These are phyloP conservation scores for Flaveria trinervia DNA, from an alignment of 129 eudicot genomes.

Conservation along the genomic window DNA sequence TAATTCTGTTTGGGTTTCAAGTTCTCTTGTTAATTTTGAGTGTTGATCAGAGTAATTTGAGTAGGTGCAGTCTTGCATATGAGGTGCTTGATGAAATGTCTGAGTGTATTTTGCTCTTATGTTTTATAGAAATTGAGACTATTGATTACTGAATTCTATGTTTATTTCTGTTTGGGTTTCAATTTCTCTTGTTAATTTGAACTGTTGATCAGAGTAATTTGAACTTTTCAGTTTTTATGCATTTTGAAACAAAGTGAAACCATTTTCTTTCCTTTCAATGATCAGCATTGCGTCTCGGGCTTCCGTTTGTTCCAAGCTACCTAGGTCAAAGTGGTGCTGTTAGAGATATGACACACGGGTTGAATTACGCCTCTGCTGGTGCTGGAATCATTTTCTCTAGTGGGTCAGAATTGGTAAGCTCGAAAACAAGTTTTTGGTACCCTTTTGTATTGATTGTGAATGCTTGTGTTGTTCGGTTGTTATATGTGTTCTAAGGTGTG, in stretches of 20 bases:
- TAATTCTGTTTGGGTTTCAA: not conserved
- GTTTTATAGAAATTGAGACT: too few relatives aligned
- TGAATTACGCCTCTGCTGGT: constrained; percentile 96
- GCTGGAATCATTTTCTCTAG: constrained; percentile 94
- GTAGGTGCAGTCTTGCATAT: constrained; percentile 1
- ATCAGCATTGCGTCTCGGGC: constrained; percentile 69
- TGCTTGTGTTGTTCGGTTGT: not conserved
- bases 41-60: not conserved
- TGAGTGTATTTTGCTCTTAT: not conserved
- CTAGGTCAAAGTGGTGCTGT: constrained; percentile 65
- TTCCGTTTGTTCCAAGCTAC: constrained; percentile 82
- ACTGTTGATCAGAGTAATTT: too few relatives aligned
- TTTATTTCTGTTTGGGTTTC: too few relatives aligned
- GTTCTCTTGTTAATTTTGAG: not conserved
- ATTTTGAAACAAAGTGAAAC: not conserved
- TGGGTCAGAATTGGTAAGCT: constrained; percentile 81
- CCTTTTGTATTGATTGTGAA: not conserved
- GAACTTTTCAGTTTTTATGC: not conserved
- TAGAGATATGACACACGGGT: constrained; percentile 72
- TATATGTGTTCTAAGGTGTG: not conserved
- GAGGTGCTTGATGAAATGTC: constrained; percentile 31
- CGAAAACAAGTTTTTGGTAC: constrained; percentile 14
- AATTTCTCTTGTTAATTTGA: too few relatives aligned
- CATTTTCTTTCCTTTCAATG: constrained; percentile 4
- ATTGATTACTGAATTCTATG: too few relatives aligned